Base-by-base conservation (phyloP, 495 filamentous ascomycete genomes). In the Aspergillus hancockii region DNA sequence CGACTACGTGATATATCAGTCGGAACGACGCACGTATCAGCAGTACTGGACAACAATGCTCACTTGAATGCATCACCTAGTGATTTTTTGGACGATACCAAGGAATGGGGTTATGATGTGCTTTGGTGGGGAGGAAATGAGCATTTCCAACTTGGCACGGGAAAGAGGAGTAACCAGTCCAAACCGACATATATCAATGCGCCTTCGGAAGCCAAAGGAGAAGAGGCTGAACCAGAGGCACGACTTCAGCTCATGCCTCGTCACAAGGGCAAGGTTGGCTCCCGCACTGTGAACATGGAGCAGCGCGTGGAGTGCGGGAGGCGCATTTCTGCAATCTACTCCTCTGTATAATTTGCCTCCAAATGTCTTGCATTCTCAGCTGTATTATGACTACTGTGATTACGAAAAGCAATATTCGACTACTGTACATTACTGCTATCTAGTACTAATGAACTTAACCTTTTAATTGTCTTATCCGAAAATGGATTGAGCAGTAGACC, bases 121-220 rank as follows among this genome's bases (percentile, higher is more conserved):
- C 68, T 97, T 7, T 95, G 88, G 82, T 98, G 93, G 90, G 94
- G 94, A 62, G 90, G 90, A 38, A 98, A 97, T 65, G 93, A 98
- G 75, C 82, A 85, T 61, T 96, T 90, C 67, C 94, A 98, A 68
- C 83, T 98, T 18, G 94, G 94, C 4, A 97, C 89, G 4, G 93
- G 94, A 36, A 93, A 86, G 78, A 75, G 93, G 59, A 96, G 84
- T 66, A 98, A 98, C 66, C 62, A 85, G 7, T 75, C 81, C 31
- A 78, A 79, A 10, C 94, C 94, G 14, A 79, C 78, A 0, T 90
- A 97, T 70, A 91, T 98, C 55, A 81, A 85, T 28, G 90, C 90
- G 9, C 75, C 96, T 34, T 84, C 92, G 52, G 60, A 71, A 49
- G 67, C 62, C 10, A 74, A 72, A 28, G 81, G 83, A 62, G 67